phyloP scores from a whole-genome alignment of 345 rosid genomes.

The Corymbia maculata region DNA sequence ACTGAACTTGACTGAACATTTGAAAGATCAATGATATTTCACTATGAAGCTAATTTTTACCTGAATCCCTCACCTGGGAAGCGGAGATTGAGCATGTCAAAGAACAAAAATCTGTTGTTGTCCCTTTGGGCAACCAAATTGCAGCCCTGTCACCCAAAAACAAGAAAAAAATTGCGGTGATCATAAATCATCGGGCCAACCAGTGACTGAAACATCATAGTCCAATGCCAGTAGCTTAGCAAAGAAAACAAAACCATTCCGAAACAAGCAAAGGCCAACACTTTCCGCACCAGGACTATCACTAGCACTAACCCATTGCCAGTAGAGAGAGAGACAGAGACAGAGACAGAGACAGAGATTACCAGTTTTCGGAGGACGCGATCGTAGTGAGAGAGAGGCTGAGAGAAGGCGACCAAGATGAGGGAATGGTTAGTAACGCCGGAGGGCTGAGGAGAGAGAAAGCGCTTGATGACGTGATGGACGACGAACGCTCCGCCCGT shows the following conservation, averaged over 20 bases:
- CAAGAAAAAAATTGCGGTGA: background rate
- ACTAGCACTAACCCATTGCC: background rate
- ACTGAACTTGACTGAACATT: background rate
- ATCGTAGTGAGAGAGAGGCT: slow-evolving; percentile 85
- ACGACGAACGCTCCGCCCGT: slow-evolving; percentile 71
- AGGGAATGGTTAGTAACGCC: slow-evolving; percentile 2
- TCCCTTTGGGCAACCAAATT: slow-evolving; percentile 54
- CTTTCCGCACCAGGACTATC: background rate
- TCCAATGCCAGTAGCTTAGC: background rate
- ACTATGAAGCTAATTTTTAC: slow-evolving; percentile 6
- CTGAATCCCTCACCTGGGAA: slow-evolving; percentile 71
- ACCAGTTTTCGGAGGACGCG: slow-evolving; percentile 72
- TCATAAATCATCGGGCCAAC: background rate
- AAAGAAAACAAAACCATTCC: background rate
- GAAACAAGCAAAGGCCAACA: background rate
- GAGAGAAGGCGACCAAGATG: slow-evolving; percentile 69
- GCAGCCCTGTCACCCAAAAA: slow-evolving; percentile 53
- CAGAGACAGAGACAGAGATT: background rate
- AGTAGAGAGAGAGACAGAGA: background rate
- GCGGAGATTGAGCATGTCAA: slow-evolving; percentile 55
- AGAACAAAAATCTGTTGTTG: slow-evolving; percentile 49
- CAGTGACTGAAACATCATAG: background rate
- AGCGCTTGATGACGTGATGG: slow-evolving; percentile 75
- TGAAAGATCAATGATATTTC: background rate
- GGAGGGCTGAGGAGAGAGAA: slow-evolving; percentile 39